These are phyloP conservation scores for Sabuloglossum arenarium DNA, from an alignment of 495 filamentous ascomycete genomes.

Conservation along the genomic window DNA sequence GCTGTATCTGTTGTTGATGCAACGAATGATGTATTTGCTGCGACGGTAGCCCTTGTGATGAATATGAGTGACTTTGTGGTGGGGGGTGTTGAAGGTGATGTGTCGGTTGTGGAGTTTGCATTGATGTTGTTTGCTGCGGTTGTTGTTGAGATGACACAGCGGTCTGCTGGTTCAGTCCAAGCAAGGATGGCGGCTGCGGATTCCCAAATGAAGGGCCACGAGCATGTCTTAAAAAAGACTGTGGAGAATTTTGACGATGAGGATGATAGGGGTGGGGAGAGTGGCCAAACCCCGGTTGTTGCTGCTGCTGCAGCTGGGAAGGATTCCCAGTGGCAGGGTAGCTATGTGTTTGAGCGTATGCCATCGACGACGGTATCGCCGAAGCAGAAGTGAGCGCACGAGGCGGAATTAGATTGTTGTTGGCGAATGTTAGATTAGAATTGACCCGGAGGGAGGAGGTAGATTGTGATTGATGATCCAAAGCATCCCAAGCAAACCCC, in stretches of 20 bases:
- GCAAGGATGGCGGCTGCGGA: background rate
- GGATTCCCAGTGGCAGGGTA: background rate
- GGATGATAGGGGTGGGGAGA: background rate
- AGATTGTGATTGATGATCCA: background rate
- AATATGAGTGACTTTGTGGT: background rate
- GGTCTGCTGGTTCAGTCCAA: background rate
- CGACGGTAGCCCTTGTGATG: background rate
- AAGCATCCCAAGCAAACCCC: background rate
- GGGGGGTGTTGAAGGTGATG: background rate
- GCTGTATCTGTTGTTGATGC: constrained; percentile 13
- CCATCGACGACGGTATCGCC: background rate
- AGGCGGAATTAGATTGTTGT: background rate
- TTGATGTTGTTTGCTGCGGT: background rate
- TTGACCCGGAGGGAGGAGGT: background rate
- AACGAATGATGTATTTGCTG: constrained; percentile 14
- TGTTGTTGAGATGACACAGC: background rate
- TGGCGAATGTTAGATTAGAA: background rate
- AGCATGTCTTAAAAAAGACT: background rate
- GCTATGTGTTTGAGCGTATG: background rate
- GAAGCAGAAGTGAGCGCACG: background rate
- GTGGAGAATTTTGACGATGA: background rate
- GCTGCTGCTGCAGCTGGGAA: constrained; percentile 11
- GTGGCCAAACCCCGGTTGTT: background rate
- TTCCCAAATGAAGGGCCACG: background rate
- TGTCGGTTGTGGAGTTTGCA: constrained; percentile 8